Percentiles rank a stretch among this genome's conserved stretches.
These are phyloP conservation scores for Metschnikowia corniflorae DNA, from an alignment of 805 yeast species.

Conservation along the genomic window DNA sequence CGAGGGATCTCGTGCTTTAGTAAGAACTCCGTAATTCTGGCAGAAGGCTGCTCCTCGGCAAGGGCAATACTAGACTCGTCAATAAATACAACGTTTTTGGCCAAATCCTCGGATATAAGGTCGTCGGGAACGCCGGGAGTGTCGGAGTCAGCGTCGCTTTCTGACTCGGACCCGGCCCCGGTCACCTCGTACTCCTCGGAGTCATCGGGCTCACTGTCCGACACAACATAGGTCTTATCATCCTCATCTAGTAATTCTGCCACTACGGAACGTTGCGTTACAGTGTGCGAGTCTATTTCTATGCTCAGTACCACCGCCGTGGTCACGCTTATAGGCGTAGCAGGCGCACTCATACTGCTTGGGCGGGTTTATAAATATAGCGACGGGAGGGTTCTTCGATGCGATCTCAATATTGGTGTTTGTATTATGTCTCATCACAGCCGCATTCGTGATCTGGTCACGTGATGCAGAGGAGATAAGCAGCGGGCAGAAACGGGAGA, in stretches of 20 bases:
- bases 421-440: too few relatives aligned
- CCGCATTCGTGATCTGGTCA: too few relatives aligned
- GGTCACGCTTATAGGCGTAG: too few relatives aligned
- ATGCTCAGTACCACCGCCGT: too few relatives aligned
- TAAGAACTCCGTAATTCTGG: slow-evolving; percentile 34
- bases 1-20: slow-evolving; percentile 87
- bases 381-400: too few relatives aligned
- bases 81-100: slow-evolving; percentile 1
- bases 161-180: background rate
- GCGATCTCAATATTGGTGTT: too few relatives aligned
- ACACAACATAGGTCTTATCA: slow-evolving; percentile 32
- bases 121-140: background rate
- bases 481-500: too few relatives aligned
- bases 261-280: background rate
- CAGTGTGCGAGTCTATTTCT: background rate
- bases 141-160: background rate
- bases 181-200: background rate
- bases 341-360: too few relatives aligned
- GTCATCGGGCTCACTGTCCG: slow-evolving; percentile 10
- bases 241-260: slow-evolving; percentile 28
- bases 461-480: too few relatives aligned
- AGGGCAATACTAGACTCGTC: slow-evolving; percentile 8
- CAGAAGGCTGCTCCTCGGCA: background rate
- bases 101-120: background rate
- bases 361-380: too few relatives aligned